A percentile compares a stretch with the other conserved stretches of the same genome.
Conservation (phyloP, 768 basidiomycete genomes). For the Daedalea quercina region DNA sequence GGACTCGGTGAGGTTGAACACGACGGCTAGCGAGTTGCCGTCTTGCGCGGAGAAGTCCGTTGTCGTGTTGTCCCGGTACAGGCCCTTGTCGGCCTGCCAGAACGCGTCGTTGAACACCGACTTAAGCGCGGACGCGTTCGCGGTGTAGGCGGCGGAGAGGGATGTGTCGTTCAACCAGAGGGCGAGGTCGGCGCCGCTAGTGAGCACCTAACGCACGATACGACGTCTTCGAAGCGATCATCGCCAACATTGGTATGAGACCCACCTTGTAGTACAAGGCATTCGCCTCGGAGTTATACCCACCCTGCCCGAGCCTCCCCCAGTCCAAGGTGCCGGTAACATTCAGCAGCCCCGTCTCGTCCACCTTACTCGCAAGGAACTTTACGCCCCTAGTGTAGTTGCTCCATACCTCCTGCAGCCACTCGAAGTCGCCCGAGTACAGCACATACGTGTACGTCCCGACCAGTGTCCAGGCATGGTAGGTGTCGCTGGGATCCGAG, state of each 20-base stretch:
- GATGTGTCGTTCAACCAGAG: slow-evolving; percentile 26
- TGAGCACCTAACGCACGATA: slow-evolving; percentile 32
- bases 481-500: slow-evolving; percentile 42
- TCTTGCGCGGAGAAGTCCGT: slow-evolving; percentile 51
- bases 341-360: slow-evolving; percentile 42
- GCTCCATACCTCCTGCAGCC: slow-evolving; percentile 44
- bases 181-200: slow-evolving; percentile 40
- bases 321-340: slow-evolving; percentile 51
- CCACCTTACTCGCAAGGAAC: slow-evolving; percentile 49
- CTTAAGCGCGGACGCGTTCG: slow-evolving; percentile 45
- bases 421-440: slow-evolving; percentile 44
- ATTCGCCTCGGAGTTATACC: slow-evolving; percentile 50
- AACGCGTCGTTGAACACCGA: slow-evolving; percentile 41
- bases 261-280: slow-evolving; percentile 44
- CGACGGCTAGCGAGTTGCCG: slow-evolving; percentile 47
- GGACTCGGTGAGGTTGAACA: slow-evolving; percentile 43
- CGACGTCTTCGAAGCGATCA: no score
- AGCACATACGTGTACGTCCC: slow-evolving; percentile 52
- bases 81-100: slow-evolving; percentile 40
- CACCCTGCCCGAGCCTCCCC: slow-evolving; percentile 49
- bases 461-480: slow-evolving; percentile 55
- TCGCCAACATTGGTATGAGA: neutral
- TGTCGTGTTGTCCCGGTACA: slow-evolving; percentile 49
- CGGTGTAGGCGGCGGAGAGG: slow-evolving; percentile 31
- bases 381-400: slow-evolving; percentile 52